Evolutionary conservation across 163 green algal species (phyloP).

Genomic region (Trebouxiophyceae sp.): DNA sequence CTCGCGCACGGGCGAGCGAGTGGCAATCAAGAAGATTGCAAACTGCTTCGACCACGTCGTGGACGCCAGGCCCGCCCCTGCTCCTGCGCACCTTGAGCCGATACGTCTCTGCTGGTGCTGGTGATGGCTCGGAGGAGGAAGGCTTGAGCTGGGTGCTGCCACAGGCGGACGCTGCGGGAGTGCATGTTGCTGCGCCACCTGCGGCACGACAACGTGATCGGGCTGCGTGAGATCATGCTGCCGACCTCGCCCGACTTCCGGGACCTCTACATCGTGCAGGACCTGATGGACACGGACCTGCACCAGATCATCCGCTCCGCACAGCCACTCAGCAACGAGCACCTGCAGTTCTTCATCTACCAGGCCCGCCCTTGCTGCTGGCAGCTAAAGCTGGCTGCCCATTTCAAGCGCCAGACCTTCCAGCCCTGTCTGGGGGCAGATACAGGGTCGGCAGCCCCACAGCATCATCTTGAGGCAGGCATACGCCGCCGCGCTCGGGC

Average conservation of each 20-base stretch:
- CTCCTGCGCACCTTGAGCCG: no score
- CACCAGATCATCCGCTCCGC: constrained; percentile 97
- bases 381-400: no score
- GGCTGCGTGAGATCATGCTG: constrained; percentile 55
- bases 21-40: constrained; percentile 97
- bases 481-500: no score
- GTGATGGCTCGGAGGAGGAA: background rate
- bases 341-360: constrained; percentile 98
- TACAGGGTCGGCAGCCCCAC: no score
- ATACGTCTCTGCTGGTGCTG: background rate
- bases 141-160: background rate
- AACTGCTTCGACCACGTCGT: constrained; percentile 94
- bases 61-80: constrained; percentile 61
- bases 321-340: constrained; percentile 91
- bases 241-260: constrained; percentile 57
- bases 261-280: constrained; percentile 98
- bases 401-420: no score
- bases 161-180: constrained; percentile 83
- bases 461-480: no score
- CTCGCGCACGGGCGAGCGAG: constrained; percentile 58
- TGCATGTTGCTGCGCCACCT: constrained; percentile 84
- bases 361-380: no score
- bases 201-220: constrained; percentile 92
- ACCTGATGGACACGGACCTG: constrained; percentile 99
- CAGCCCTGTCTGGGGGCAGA: no score